phyloP scores from a whole-genome alignment of 1,284 basidiomycete species.

The Cutaneotrichosporon cutaneum region DNA sequence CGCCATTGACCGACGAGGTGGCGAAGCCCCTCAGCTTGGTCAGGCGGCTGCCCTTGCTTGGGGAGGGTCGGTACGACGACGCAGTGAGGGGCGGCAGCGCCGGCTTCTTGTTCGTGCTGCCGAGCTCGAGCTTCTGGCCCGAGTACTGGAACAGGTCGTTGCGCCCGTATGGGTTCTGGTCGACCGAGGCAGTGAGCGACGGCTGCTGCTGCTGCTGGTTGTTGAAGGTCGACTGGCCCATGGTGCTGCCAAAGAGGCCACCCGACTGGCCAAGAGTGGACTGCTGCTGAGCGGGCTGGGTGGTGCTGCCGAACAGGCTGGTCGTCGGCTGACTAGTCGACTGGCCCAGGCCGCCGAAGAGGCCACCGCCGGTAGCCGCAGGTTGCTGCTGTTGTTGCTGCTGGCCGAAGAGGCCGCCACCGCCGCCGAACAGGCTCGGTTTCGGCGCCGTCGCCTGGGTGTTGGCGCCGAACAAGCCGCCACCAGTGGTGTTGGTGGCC shows the following conservation, averaged over 20 bases:
- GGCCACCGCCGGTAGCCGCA: constrained; percentile 18
- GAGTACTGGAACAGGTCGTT: constrained; percentile 61
- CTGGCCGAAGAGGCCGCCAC: constrained; percentile 38
- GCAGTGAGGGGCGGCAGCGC: constrained; percentile 53
- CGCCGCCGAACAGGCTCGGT: constrained; percentile 27
- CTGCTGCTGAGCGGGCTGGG: constrained; percentile 20
- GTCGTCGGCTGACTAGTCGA: constrained; percentile 15
- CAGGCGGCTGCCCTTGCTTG: constrained; percentile 49
- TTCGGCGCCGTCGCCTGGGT: constrained; percentile 6
- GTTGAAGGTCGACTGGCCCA: constrained; percentile 41
- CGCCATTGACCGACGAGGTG: constrained; percentile 44
- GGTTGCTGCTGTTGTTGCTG: constrained; percentile 42
- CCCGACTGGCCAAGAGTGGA: constrained; percentile 29
- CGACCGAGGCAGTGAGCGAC: constrained; percentile 76
- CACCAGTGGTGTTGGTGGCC: constrained; percentile 16
- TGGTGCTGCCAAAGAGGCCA: constrained; percentile 29
- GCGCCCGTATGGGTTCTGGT: constrained; percentile 79
- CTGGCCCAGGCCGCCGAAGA: constrained; percentile 25
- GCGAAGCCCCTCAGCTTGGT: constrained; percentile 57
- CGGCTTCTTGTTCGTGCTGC: constrained; percentile 53
- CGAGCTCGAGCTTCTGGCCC: constrained; percentile 47
- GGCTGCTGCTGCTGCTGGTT: constrained; percentile 45
- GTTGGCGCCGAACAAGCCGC: constrained; percentile 27
- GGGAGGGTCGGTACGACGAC: constrained; percentile 52
- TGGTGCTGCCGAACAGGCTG: constrained; percentile 35